Conservation (phyloP, 441 rosid species). For the Jatropha podagrica region DNA sequence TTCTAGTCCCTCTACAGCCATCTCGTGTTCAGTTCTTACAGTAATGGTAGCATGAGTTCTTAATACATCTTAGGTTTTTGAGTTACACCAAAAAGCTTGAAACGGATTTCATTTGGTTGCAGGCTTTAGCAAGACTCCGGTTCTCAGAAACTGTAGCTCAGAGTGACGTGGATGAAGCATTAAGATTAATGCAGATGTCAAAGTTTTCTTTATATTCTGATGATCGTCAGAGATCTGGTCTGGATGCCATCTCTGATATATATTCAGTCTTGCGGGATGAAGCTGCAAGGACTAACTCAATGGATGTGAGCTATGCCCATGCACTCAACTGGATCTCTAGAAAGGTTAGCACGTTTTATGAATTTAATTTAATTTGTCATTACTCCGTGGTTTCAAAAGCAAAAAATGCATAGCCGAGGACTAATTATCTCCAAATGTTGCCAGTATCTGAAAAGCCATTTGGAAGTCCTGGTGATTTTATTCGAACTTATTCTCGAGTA, state of each 20-base stretch:
- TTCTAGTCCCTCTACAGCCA: not conserved
- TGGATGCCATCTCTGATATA: conserved; percentile 97
- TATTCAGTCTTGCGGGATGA: conserved; percentile 96
- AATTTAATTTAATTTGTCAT: conserved; percentile 15
- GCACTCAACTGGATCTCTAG: conserved; percentile 99
- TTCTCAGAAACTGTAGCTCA: conserved; percentile 96
- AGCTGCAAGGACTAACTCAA: conserved; percentile 85
- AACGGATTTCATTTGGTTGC: conserved; percentile 23
- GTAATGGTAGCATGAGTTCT: not conserved
- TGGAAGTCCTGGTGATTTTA: not conserved
- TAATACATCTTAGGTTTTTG: not conserved
- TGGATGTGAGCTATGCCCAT: conserved; percentile 81
- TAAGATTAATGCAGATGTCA: conserved; percentile 97
- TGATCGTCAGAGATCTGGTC: conserved; percentile 86
- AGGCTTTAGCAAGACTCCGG: conserved; percentile 97
- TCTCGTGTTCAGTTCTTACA: not conserved
- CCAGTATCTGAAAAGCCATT: not conserved
- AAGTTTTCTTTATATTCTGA: conserved; percentile 97
- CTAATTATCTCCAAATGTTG: not conserved
- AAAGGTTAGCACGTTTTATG: conserved; percentile 64
- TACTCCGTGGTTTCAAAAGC: not conserved
- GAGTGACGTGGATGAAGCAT: conserved; percentile 98
- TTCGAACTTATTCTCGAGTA: not conserved
- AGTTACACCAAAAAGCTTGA: conserved; percentile 13
- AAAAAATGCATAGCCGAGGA: not conserved